Base-by-base conservation (phyloP, 345 rosid genomes). In the Salix caprea region DNA sequence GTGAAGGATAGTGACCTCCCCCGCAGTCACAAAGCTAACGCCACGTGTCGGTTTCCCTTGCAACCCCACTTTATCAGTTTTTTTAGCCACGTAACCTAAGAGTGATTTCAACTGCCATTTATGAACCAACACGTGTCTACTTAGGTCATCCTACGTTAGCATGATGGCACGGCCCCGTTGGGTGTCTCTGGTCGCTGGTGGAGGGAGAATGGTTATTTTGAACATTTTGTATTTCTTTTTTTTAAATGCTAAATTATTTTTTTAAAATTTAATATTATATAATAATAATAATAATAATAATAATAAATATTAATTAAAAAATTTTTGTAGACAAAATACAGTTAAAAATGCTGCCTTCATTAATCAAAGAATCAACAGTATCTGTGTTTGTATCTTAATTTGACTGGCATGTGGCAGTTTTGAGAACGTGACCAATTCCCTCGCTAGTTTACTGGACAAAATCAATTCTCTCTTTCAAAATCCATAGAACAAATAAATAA, bases 21-120 rank as follows among this genome's bases (percentile, higher is more conserved):
- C 1, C 61, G 16, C 13, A 14, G 4, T 24, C 36, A 19, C 70
- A 14, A 1, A 16, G 61, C 23, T 60, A 61, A 72, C 74, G 65
- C 74, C 74, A 60, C 77, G 72, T 30, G 67, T 58, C 70, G 28
- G 68, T 76, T 56, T 16, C 40, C 48, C 48, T 16, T 1, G 42
- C 65, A 4, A 13, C 40, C 4, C 18, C 65, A 2, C 54, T 21
- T 19, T 0, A 65, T 50, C 71, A 30, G 14, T 5, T 3, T 24
- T 30, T 54, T 2, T 30, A 10, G 68, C 69, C 73, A 78, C 69
- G 73, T 67, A 21, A 50, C 10, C 23, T 10, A 14, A 8, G 2
- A 0, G 1, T 14, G 11, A 62, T 4, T 77, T 34, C 4, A 3
- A 0, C 28, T 18, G 19, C 61, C 65, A 56, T 6, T 78, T 7